phyloP scores from a whole-genome alignment of 2,329 filamentous ascomycete species.

The Aspergillus sclerotialis region DNA sequence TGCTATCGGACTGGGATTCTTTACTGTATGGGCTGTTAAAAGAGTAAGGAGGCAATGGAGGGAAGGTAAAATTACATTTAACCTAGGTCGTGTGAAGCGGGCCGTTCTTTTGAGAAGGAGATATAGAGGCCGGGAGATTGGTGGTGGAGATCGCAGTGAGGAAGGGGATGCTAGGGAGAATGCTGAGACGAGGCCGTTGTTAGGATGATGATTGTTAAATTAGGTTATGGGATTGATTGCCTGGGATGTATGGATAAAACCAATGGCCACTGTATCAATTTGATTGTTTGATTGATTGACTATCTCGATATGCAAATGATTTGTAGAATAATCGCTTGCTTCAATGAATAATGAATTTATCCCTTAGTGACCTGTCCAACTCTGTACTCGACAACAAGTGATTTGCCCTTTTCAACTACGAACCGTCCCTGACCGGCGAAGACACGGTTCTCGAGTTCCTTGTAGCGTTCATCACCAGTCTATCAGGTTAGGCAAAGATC shows the following conservation, averaged over 20 bases:
- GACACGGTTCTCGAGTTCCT: slow-evolving; percentile 32
- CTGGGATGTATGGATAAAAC: too few species aligned
- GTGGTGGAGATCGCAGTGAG: slow-evolving; percentile 1
- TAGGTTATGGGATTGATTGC: too few species aligned
- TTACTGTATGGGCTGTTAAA: slow-evolving; percentile 11
- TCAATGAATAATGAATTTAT: slow-evolving; percentile 4
- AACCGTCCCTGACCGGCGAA: slow-evolving; percentile 38
- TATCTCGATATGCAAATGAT: too few species aligned
- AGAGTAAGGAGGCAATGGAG: slow-evolving; percentile 7
- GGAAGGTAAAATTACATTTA: background rate
- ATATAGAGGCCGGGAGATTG: too few species aligned
- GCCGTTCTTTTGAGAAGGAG: too few species aligned
- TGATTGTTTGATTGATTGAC: too few species aligned
- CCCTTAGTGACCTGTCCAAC: slow-evolving; percentile 31
- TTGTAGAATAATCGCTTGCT: too few species aligned
- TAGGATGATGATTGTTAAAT: slow-evolving; percentile 15
- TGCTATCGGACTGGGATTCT: slow-evolving; percentile 12
- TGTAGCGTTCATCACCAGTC: slow-evolving; percentile 37
- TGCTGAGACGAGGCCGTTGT: slow-evolving; percentile 20
- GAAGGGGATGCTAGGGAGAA: slow-evolving; percentile 5
- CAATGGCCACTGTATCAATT: too few species aligned
- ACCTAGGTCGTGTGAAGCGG: too few species aligned
- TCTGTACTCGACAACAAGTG: slow-evolving; percentile 35
- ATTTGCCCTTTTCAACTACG: slow-evolving; percentile 28
- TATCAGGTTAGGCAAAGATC: too few species aligned